Percentiles rank a stretch among this genome's conserved stretches.
These are phyloP conservation scores for Mycena epipterygia DNA, from an alignment of 768 basidiomycete species.

Conservation along the genomic window DNA sequence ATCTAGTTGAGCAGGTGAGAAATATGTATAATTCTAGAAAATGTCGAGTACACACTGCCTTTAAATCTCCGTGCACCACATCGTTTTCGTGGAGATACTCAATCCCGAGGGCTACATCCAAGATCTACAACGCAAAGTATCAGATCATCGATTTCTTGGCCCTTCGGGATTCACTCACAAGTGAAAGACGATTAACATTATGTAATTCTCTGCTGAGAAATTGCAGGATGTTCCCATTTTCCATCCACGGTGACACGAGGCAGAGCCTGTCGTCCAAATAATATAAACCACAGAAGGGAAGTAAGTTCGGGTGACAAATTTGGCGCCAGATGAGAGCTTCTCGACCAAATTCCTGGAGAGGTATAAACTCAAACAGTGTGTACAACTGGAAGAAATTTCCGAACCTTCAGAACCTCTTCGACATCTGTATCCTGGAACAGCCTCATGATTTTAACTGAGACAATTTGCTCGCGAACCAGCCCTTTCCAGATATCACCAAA, in stretches of 20 bases:
- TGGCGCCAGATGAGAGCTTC: conserved; percentile 41
- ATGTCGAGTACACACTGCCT: conserved; percentile 27
- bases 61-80: conserved; percentile 41
- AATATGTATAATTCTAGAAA: not conserved
- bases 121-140: conserved; percentile 19
- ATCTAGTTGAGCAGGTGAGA: too few relatives aligned
- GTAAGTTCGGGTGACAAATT: conserved; percentile 39
- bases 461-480: conserved; percentile 29
- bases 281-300: conserved; percentile 41
- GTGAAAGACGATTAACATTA: not conserved
- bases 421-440: not conserved
- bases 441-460: conserved; percentile 36
- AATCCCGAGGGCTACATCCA: conserved; percentile 34
- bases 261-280: conserved; percentile 32
- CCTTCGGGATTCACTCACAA: conserved; percentile 8
- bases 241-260: conserved; percentile 49
- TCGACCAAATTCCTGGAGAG: conserved; percentile 24
- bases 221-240: conserved; percentile 38
- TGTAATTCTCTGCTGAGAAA: conserved; percentile 18
- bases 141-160: too few relatives aligned
- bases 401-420: too few relatives aligned
- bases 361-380: not conserved
- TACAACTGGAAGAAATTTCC: too few relatives aligned
- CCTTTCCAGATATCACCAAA: conserved; percentile 35
- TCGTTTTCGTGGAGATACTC: conserved; percentile 35